These are phyloP conservation scores for Lactarius akahatsu DNA, from an alignment of 768 basidiomycete species.

Conservation along the genomic window DNA sequence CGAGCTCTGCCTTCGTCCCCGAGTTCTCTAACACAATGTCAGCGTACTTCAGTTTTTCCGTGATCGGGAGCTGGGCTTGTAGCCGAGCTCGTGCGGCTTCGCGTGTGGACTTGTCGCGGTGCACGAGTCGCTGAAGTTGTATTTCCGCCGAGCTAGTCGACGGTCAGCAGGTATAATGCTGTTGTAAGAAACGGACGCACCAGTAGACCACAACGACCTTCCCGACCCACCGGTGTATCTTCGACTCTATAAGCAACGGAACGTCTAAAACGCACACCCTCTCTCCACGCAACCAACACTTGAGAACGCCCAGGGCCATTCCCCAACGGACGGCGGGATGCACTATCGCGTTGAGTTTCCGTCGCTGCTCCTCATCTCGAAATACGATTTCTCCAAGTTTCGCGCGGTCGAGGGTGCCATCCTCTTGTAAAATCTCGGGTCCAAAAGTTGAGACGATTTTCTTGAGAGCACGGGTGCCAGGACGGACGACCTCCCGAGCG, in stretches of 20 bases:
- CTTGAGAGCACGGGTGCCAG: slow-evolving; percentile 71
- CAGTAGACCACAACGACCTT: slow-evolving; percentile 89
- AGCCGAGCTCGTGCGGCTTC: slow-evolving; percentile 74
- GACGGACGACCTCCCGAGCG: slow-evolving; percentile 81
- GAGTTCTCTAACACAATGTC: slow-evolving; percentile 90
- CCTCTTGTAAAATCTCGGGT: slow-evolving; percentile 54
- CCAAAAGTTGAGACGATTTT: slow-evolving; percentile 76
- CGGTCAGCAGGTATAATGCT: not conserved
- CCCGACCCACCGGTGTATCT: slow-evolving; percentile 80
- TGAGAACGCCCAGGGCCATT: slow-evolving; percentile 69
- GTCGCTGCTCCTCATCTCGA: slow-evolving; percentile 67
- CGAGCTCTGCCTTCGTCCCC: slow-evolving; percentile 66
- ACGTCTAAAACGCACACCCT: slow-evolving; percentile 85
- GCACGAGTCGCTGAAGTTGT: slow-evolving; percentile 80
- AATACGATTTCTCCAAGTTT: slow-evolving; percentile 86
- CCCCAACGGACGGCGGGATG: slow-evolving; percentile 86
- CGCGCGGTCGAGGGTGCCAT: slow-evolving; percentile 78
- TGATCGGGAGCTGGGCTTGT: slow-evolving; percentile 75
- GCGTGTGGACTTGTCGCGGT: slow-evolving; percentile 63
- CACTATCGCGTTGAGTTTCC: slow-evolving; percentile 76
- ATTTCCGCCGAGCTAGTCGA: slow-evolving; percentile 69
- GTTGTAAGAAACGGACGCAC: slow-evolving; percentile 44
- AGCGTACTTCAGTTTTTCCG: slow-evolving; percentile 78
- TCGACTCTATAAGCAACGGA: slow-evolving; percentile 87
- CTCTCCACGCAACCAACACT: slow-evolving; percentile 74